Percentiles rank a stretch among this genome's conserved stretches.
phyloP scores from a whole-genome alignment of 768 basidiomycete species.

The Suillus cothurnatus region DNA sequence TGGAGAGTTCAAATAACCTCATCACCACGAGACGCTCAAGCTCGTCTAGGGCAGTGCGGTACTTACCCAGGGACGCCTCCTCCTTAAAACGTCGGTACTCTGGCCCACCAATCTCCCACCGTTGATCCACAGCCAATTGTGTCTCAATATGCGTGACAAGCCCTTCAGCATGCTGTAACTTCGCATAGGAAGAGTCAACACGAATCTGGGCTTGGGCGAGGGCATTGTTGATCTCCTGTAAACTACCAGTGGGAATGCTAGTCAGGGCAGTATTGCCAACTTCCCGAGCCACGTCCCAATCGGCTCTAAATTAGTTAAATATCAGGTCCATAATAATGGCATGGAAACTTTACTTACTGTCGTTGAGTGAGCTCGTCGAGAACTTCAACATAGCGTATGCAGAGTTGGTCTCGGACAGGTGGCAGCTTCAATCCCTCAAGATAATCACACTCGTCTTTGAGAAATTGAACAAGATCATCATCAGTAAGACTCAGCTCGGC shows the following conservation, averaged over 20 bases:
- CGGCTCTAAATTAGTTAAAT: neutral
- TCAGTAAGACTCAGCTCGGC: neutral
- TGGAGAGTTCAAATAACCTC: slow-evolving; percentile 32
- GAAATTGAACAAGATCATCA: neutral
- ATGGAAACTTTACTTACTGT: neutral
- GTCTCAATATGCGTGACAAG: neutral
- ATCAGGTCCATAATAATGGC: neutral
- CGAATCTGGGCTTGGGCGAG: neutral
- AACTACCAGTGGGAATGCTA: neutral
- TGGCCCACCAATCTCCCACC: neutral
- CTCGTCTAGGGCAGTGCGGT: slow-evolving; percentile 20
- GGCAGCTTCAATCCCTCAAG: neutral
- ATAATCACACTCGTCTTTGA: neutral
- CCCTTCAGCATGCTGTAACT: neutral
- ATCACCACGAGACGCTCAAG: slow-evolving; percentile 34
- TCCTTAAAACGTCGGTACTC: neutral
- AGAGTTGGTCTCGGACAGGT: neutral
- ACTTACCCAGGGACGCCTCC: neutral
- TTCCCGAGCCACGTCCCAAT: neutral
- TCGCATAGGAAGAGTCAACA: neutral
- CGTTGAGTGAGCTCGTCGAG: neutral
- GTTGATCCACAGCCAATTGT: neutral
- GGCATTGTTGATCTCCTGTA: neutral
- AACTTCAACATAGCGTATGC: neutral
- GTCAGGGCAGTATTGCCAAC: neutral